These are phyloP conservation scores for Quercus aquifolioides DNA, from an alignment of 306 rosid species.

Conservation along the genomic window DNA sequence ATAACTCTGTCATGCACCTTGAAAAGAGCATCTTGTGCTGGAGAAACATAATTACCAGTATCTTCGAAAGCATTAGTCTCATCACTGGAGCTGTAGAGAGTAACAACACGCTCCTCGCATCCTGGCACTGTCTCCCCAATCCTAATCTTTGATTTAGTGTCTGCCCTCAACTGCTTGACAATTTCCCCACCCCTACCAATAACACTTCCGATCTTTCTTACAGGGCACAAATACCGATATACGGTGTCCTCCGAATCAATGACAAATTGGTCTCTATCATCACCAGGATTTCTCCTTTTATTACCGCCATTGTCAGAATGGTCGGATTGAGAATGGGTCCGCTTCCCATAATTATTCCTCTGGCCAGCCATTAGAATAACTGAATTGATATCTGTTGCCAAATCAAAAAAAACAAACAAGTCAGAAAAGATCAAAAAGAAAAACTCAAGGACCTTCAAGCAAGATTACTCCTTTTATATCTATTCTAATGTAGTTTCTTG, in stretches of 20 bases:
- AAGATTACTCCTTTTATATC: too few relatives aligned
- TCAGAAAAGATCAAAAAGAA: not conserved
- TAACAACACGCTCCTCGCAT: conserved; percentile 80
- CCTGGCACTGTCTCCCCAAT: conserved; percentile 92
- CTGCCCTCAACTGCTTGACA: conserved; percentile 84
- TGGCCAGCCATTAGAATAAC: conserved; percentile 65
- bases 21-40: conserved; percentile 90
- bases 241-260: conserved; percentile 83
- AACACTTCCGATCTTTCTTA: conserved; percentile 85
- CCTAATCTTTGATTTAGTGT: conserved; percentile 86
- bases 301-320: conserved; percentile 61
- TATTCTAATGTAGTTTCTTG: too few relatives aligned
- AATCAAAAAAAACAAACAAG: conserved; percentile 12
- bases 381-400: conserved; percentile 19
- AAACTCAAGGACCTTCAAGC: conserved; percentile 9
- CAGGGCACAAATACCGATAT: conserved; percentile 76
- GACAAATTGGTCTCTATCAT: conserved; percentile 83
- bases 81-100: conserved; percentile 68
- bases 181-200: conserved; percentile 99
- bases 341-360: conserved; percentile 70
- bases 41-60: conserved; percentile 49
- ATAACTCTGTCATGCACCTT: conserved; percentile 84
- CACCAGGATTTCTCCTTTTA: conserved; percentile 76
- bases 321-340: conserved; percentile 68
- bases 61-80: conserved; percentile 73